Conservation (phyloP, 371 early-diverging fungal species). For the Chytridium lagenaria region DNA sequence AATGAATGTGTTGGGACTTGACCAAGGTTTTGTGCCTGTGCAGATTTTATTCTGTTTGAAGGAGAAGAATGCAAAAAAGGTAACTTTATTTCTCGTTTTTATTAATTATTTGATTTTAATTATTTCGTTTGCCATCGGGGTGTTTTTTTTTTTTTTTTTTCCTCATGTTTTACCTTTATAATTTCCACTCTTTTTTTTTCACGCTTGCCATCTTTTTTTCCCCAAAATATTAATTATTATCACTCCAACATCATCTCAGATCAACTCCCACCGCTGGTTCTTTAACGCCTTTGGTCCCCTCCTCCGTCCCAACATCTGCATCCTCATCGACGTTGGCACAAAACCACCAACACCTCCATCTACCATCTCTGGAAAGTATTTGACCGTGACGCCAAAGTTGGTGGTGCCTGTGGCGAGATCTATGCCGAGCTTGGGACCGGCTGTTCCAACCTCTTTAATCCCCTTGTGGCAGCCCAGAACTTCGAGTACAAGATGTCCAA, state of each 20-base stretch:
- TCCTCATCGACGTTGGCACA: slow-evolving; percentile 93
- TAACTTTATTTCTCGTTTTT: background rate
- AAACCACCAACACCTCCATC: slow-evolving; percentile 78
- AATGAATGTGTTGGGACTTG: slow-evolving; percentile 66
- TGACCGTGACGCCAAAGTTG: slow-evolving; percentile 77
- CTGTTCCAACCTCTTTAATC: slow-evolving; percentile 56
- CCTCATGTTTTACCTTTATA: background rate
- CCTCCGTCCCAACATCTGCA: slow-evolving; percentile 83
- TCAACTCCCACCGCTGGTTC: slow-evolving; percentile 98
- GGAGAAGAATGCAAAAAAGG: slow-evolving; percentile 60
- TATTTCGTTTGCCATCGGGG: no score
- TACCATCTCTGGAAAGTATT: slow-evolving; percentile 93
- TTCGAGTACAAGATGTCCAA: slow-evolving; percentile 97
- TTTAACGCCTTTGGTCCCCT: slow-evolving; percentile 91
- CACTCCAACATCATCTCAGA: no score
- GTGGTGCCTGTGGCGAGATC: slow-evolving; percentile 96
- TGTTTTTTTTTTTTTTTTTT: background rate
- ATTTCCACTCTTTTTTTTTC: no score
- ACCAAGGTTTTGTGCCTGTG: slow-evolving; percentile 84
- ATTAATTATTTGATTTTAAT: no score
- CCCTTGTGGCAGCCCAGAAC: slow-evolving; percentile 79
- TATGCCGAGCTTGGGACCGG: slow-evolving; percentile 74
- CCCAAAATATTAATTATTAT: no score
- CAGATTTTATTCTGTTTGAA: slow-evolving; percentile 92
- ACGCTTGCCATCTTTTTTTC: no score